Evolutionary conservation across 202 grass and related monocot genomes (phyloP), one percentile per base, ranked within the genome.

Genomic region (Alloteropsis angusta): DNA sequence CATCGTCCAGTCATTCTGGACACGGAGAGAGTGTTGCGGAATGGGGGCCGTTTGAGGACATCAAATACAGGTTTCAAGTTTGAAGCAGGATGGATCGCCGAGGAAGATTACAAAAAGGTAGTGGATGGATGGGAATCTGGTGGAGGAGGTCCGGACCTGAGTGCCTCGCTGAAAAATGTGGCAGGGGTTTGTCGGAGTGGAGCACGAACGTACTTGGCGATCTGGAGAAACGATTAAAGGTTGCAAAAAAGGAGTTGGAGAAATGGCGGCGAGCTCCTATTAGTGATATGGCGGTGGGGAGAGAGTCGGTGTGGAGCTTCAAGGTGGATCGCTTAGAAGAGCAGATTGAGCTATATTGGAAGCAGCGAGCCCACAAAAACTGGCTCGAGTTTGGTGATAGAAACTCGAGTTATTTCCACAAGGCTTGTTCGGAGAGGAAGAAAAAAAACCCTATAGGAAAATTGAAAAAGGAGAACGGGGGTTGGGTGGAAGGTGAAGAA

Each of bases 371-470:
- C 1, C 28, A 30, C 3, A 30, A 1, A 1, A 30, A 30, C 3
- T 30, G 12, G 56, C 1, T 60, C 0, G 0, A 15, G 13, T 1
- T 14, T 4, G 54, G 54, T 0, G 54, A 58, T 58, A 4, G 54
- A 4, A 58, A 28, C 3, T 28, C 54, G 1, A 25, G 7, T 0
- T 26, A 12, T 28, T 58, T 58, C 9, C 54, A 58, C 1, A 11
- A 25, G 0, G 7, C 0, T 1, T 10, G 21, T 1, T 13, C 22
- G 0, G 4, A 10, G 3, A 4, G 2, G 0, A 7, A 3, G 11
- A 30, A 12, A 3, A 30, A 2, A 1, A 56, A 11, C 0, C 1
- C 3, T 0, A 56, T 25, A 0, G 1, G 1, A 0, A 11, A 26
- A 0, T 0, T 25, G 0, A 0, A 0, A 7, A 56, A 8, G 3